Evolutionary conservation across 2,329 filamentous ascomycete species (phyloP), one percentile per base, ranked within the genome.

Genomic region (Dothistroma septosporum): DNA sequence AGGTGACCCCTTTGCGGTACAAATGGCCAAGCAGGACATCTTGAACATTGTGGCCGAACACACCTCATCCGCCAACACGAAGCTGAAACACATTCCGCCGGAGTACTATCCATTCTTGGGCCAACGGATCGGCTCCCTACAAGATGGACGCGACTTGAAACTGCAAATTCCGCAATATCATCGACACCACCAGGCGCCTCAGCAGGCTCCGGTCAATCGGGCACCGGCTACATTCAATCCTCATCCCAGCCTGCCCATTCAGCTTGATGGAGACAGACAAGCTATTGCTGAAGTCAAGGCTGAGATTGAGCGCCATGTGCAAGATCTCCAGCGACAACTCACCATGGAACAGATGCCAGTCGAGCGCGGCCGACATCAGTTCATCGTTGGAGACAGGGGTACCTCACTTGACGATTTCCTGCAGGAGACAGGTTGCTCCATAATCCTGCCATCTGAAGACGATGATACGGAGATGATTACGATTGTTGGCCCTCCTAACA

Each of bases 91-190:
- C 53, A 88, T 99, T 61, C 92, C 94, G 8, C 85, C 91, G 28
- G 92, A 96, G 74, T 95, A 94, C 76, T 99, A 94, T 77, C 93
- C 93, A 56, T 99, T 99, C 80, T 88, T 99, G 75, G 90, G 92
- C 73, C 80, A 83, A 52, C 79, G 85, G 55, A 78, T 91, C 58
- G 82, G 85, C 65, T 83, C 83, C 41, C 81, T 96, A 56, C 89
- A 93, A 75, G 79, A 86, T 62, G 84, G 84, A 63, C 88, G 88
- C 64, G 90, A 91, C 63, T 82, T 96, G 37, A 88, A 90, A 73
- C 83, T 99, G 64, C 85, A 90, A 59, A 87, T 99, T 52, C 94
- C 94, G 48, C 83, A 89, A 55, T 90, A 95, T 75, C 85, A 91
- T 74, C 88, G 85, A 12, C 84, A 78, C 53, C 78, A 83, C 8